These are phyloP conservation scores for Calonectria hawksworthii DNA, from an alignment of 2,329 filamentous ascomycete genomes.

Conservation along the genomic window DNA sequence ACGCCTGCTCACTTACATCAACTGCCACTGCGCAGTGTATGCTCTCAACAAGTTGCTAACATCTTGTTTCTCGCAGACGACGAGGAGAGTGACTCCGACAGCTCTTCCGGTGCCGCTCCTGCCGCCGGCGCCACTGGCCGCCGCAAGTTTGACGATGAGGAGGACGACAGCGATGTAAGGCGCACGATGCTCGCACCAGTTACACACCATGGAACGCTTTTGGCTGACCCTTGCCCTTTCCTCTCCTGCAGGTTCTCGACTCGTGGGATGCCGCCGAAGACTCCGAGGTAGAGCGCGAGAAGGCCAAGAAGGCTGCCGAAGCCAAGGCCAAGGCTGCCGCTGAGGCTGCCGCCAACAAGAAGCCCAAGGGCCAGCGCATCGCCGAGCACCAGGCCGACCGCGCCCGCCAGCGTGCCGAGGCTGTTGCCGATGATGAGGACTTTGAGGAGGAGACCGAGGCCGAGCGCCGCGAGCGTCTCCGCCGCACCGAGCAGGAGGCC, in stretches of 20 bases:
- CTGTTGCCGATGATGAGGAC: constrained; percentile 70
- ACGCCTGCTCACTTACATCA: background rate
- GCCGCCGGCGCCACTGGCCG: constrained; percentile 58
- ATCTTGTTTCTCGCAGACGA: constrained; percentile 51
- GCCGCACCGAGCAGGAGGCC: constrained; percentile 85
- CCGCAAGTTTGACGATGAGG: constrained; percentile 89
- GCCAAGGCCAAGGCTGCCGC: constrained; percentile 91
- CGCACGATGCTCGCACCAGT: constrained; percentile 4
- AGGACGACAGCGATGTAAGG: constrained; percentile 84
- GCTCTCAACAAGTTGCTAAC: background rate
- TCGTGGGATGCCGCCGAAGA: constrained; percentile 98
- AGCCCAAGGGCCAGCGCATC: constrained; percentile 88
- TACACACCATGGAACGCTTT: too few relatives aligned
- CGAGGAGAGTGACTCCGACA: constrained; percentile 55
- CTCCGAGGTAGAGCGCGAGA: constrained; percentile 96
- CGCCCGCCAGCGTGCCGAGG: constrained; percentile 64
- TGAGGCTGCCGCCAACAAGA: constrained; percentile 90
- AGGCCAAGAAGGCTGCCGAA: constrained; percentile 87
- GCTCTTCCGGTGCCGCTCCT: constrained; percentile 53
- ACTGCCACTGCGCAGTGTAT: background rate
- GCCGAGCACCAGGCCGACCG: constrained; percentile 80
- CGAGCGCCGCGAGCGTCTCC: constrained; percentile 80
- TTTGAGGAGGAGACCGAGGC: constrained; percentile 79
- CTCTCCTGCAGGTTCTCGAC: constrained; percentile 81
- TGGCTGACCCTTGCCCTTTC: constrained; percentile 16